Percentiles rank a stretch among this genome's conserved stretches.
These are phyloP conservation scores for Geotrichum histeridarum DNA, from an alignment of 1,139 yeast genomes.

Conservation along the genomic window DNA sequence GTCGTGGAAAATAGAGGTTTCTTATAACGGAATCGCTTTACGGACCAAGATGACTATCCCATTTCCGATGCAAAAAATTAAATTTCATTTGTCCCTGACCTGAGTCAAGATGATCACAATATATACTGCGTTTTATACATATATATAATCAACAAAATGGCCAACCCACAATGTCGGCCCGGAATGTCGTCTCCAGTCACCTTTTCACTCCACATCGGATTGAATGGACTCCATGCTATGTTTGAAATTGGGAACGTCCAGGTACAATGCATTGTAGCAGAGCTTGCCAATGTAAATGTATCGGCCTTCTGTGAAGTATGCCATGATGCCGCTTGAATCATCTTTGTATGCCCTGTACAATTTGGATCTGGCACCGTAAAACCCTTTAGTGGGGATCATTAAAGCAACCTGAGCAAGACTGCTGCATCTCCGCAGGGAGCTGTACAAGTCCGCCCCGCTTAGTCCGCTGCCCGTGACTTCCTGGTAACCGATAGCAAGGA, in stretches of 20 bases:
- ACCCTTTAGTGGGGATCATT: conserved; percentile 14
- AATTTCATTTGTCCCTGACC: too few relatives aligned
- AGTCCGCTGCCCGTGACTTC: conserved; percentile 4
- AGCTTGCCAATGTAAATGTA: conserved; percentile 11
- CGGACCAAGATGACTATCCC: too few relatives aligned
- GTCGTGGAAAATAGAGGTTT: background rate
- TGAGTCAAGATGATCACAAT: too few relatives aligned
- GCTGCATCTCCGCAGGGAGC: background rate
- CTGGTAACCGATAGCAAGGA: conserved; percentile 10
- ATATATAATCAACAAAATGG: too few relatives aligned
- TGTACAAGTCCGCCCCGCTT: conserved; percentile 4
- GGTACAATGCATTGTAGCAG: conserved; percentile 10
- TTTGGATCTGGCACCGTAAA: conserved; percentile 8
- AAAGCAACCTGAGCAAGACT: conserved; percentile 5
- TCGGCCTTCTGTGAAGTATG: conserved; percentile 9
- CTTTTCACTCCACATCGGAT: too few relatives aligned
- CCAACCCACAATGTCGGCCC: too few relatives aligned
- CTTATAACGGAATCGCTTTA: too few relatives aligned
- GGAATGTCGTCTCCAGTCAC: too few relatives aligned
- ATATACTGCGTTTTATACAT: too few relatives aligned
- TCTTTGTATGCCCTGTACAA: conserved; percentile 1
- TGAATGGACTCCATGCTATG: background rate
- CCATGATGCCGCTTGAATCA: conserved; percentile 2
- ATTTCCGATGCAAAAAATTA: too few relatives aligned
- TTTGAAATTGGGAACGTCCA: conserved; percentile 10